Evolutionary conservation across 2,329 filamentous ascomycete genomes (phyloP), one percentile per base, ranked within the genome.

Genomic region (Xylariaceae sp.): DNA sequence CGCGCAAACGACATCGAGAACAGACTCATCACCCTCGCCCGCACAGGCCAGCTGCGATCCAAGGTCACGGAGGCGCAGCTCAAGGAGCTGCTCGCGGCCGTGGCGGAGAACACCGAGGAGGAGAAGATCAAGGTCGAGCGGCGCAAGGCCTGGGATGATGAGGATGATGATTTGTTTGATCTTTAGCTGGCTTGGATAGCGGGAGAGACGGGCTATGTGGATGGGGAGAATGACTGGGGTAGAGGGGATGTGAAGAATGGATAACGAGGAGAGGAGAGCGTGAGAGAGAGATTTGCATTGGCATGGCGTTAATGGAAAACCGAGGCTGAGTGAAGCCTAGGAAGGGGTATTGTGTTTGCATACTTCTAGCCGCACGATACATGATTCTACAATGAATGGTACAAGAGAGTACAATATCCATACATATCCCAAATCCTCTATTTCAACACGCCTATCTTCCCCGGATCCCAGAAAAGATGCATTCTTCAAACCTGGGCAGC

Each of bases 61-160:
- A 95, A 96, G 70, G 90, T 99, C 43, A 93, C 88, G 1, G 94
- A 99, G 73, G 85, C 87, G 45, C 92, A 97, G 76, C 79, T 99
- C 65, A 97, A 97, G 77, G 90, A 96, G 60, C 79, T 99, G 51
- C 74, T 99, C 58, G 88, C 85, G 57, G 90, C 90, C 14, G 83
- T 97, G 54, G 87, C 90, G 19, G 91, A 96, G 66, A 88, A 83
- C 60, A 79, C 85, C 72, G 81, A 85, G 72, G 82, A 90, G 71
- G 84, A 90, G 69, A 94, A 90, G 76, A 94, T 97, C 71, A 89
- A 95, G 34, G 88, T 96, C 51, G 88, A 79, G 64, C 80, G 92
- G 64, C 80, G 91, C 66, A 95, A 93, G 72, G 89, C 82, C 3
- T 89, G 87, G 66, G 91, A 89, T 74, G 90, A 95, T 67, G 89